Conservation (phyloP, 345 rosid species). For the Euphorbia pulcherrima region DNA sequence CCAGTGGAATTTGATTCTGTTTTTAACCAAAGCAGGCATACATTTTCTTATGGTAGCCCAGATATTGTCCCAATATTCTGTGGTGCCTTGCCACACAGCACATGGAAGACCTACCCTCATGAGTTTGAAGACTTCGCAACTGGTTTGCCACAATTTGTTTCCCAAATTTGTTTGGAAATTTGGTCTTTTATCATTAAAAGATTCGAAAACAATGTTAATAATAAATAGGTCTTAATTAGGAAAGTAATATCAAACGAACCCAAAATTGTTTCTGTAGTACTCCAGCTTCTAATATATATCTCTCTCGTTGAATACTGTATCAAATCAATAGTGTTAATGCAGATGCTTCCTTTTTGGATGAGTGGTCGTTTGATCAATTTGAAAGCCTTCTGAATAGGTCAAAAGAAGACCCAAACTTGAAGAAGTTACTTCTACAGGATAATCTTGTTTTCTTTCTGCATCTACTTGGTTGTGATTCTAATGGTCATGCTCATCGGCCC, state of each 20-base stretch:
- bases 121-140: constrained; percentile 96
- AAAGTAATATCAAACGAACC: neutral
- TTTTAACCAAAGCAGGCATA: constrained; percentile 76
- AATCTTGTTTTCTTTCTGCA: constrained; percentile 86
- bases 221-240: neutral
- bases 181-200: neutral
- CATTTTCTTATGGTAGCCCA: constrained; percentile 86
- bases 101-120: constrained; percentile 83
- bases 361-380: constrained; percentile 96
- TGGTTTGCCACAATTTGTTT: constrained; percentile 41
- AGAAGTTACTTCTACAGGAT: constrained; percentile 71
- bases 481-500: constrained; percentile 97
- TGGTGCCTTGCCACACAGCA: constrained; percentile 72
- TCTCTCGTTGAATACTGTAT: constrained; percentile 23
- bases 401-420: constrained; percentile 59
- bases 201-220: neutral
- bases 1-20: constrained; percentile 97
- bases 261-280: neutral
- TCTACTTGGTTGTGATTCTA: constrained; percentile 96
- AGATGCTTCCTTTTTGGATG: constrained; percentile 99
- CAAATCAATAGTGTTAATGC: constrained; percentile 40
- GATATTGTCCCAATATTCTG: constrained; percentile 95
- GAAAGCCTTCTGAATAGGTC: constrained; percentile 86
- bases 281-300: neutral
- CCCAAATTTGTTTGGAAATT: constrained; percentile 1